Evolutionary conservation across 148 eudicot species (phyloP), one percentile per base, ranked within the genome.

Genomic region (Arctostaphylos glauca): DNA sequence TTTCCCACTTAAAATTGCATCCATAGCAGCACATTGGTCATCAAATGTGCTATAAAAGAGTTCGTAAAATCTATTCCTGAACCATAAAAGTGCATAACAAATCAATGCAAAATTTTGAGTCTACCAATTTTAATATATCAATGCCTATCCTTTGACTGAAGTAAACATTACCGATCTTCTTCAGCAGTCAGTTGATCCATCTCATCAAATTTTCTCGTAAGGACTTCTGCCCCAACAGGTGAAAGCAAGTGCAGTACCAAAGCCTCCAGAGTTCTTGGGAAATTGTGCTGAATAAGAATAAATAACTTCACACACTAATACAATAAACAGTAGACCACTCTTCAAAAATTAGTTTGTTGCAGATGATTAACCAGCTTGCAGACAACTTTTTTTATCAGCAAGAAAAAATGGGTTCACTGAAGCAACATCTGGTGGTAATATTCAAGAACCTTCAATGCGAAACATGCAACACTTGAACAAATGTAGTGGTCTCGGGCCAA

Each of bases 221-320:
- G 94, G 77, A 93, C 95, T 93, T 97, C 99, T 76, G 94, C 92
- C 66, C 94, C 98, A 70, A 94, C 90, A 44, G 97, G 97, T 8
- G 98, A 93, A 76, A 95, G 93, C 89, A 91, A 84, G 90, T 93
- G 98, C 76, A 91, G 83, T 83, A 95, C 82, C 74, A 91, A 90
- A 83, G 92, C 95, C 90, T 94, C 98, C 83, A 95, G 85, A 85
- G 93, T 95, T 90, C 95, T 88, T 23, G 98, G 98, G 68, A 95
- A 95, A 76, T 89, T 92, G 71, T 91, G 91, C 98, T 95, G 93
- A 68, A 88, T 88, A 67, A 68, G 13, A 72, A n/a, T 5, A 59
- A 85, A 48, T n/a, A 58, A 68, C 38, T 60, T 54, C 59, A 87
- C 52, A 47, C 49, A 76, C 81, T 49, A 25, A 49, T 48, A 85